Conservation (phyloP, 352 stramenopile genomes). For the Albugo candida region DNA sequence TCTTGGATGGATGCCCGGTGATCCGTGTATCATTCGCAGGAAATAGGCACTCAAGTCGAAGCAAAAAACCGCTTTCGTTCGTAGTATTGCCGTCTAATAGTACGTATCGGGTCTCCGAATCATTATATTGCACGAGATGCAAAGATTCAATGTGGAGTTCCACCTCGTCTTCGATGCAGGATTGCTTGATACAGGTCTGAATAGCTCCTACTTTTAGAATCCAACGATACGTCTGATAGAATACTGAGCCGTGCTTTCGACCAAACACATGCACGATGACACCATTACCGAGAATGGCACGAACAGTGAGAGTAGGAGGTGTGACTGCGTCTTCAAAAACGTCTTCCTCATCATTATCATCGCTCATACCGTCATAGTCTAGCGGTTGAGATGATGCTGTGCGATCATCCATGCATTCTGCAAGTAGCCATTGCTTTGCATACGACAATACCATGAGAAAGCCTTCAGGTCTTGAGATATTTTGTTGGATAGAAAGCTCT, state of each 20-base stretch:
- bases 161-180: slow-evolving; percentile 68
- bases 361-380: slow-evolving; percentile 13
- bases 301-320: slow-evolving; percentile 51
- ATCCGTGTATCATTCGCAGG: slow-evolving; percentile 65
- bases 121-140: slow-evolving; percentile 10
- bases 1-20: slow-evolving; percentile 44
- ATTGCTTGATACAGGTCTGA: slow-evolving; percentile 44
- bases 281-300: slow-evolving; percentile 20
- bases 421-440: slow-evolving; percentile 67
- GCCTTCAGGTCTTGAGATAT: slow-evolving; percentile 54
- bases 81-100: background rate
- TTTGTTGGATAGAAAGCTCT: slow-evolving; percentile 32
- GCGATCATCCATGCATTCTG: slow-evolving; percentile 47
- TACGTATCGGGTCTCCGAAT: background rate
- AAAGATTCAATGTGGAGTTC: slow-evolving; percentile 39
- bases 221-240: slow-evolving; percentile 15
- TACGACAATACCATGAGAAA: slow-evolving; percentile 75
- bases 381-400: slow-evolving; percentile 12
- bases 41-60: slow-evolving; percentile 38
- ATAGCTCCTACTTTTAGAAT: slow-evolving; percentile 31
- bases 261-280: slow-evolving; percentile 33
- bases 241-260: slow-evolving; percentile 7
- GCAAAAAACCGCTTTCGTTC: slow-evolving; percentile 5
- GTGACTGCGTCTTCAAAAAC: slow-evolving; percentile 78
- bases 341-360: slow-evolving; percentile 58